Conservation (phyloP, 257 asterid genomes). For the Leptodermis oblonga region DNA sequence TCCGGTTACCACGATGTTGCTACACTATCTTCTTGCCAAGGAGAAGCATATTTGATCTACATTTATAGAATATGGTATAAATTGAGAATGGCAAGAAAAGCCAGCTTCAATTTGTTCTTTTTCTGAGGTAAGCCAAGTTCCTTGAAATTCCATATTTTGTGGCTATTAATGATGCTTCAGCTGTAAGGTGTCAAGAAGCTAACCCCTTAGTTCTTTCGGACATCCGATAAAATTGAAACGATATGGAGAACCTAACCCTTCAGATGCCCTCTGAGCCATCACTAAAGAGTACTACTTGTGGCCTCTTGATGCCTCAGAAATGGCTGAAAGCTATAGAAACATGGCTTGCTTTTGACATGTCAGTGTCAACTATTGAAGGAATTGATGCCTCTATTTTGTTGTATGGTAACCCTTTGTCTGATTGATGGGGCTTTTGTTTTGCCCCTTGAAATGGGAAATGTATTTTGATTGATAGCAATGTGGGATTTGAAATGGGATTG, state of each 20-base stretch:
- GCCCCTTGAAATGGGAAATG: neutral
- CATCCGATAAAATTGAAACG: no score
- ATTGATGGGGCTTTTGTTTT: neutral
- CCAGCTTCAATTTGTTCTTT: neutral
- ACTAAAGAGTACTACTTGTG: neutral
- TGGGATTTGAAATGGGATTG: neutral
- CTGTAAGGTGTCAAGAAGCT: neutral
- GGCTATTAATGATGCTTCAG: neutral
- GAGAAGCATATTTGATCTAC: neutral
- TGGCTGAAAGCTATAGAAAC: neutral
- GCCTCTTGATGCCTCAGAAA: neutral
- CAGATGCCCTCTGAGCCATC: neutral
- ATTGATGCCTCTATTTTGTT: neutral
- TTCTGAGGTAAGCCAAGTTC: neutral
- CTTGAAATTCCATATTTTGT: neutral
- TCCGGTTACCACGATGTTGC: neutral
- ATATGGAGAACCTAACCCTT: no score
- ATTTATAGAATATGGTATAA: neutral
- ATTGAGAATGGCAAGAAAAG: neutral
- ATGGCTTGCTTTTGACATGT: neutral
- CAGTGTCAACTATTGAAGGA: neutral
- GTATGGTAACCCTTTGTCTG: neutral
- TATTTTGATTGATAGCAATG: neutral
- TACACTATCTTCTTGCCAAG: neutral
- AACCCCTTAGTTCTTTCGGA: no score